A percentile compares a stretch with the other conserved stretches of the same genome.
These are phyloP conservation scores for Trichothecium roseum DNA, from an alignment of 2,329 filamentous ascomycete species.

Conservation along the genomic window DNA sequence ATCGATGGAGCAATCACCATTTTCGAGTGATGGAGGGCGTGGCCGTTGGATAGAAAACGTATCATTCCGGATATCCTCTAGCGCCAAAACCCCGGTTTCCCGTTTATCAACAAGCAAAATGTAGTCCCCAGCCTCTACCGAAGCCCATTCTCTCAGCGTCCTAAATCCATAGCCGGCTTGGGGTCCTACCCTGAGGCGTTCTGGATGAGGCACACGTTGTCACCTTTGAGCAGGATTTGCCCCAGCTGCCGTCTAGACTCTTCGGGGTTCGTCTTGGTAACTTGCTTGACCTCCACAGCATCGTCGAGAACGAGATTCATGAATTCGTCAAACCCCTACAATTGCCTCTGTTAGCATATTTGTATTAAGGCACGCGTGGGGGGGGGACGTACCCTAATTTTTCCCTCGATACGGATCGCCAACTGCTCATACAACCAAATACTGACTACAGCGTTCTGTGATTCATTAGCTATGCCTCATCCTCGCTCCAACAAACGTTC, in stretches of 20 bases:
- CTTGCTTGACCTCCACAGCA: conserved; percentile 79
- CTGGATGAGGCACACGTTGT: conserved; percentile 79
- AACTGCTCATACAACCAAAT: conserved; percentile 98
- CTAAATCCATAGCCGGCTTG: too few species aligned
- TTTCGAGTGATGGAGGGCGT: too few species aligned
- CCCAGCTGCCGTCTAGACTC: conserved; percentile 70
- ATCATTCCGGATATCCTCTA: too few species aligned
- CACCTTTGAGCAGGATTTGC: conserved; percentile 78
- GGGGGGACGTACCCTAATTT: conserved; percentile 67
- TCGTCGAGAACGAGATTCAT: conserved; percentile 98
- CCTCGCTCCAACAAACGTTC: too few species aligned
- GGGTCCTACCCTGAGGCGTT: conserved; percentile 12
- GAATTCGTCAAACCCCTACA: conserved; percentile 93
- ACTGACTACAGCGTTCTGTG: conserved; percentile 68
- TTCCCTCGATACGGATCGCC: conserved; percentile 87
- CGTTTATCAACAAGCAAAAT: too few species aligned
- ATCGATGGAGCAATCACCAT: too few species aligned
- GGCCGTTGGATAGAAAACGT: too few species aligned
- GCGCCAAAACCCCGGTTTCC: too few species aligned
- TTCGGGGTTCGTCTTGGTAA: conserved; percentile 66
- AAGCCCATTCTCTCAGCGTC: too few species aligned
- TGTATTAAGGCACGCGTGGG: conserved; percentile 67
- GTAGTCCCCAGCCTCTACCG: too few species aligned
- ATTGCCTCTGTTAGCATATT: conserved; percentile 4
- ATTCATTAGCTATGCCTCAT: conserved; percentile 9